Evolutionary conservation across 1,284 basidiomycete species (phyloP).

Genomic region (Moesziomyces sp.): DNA sequence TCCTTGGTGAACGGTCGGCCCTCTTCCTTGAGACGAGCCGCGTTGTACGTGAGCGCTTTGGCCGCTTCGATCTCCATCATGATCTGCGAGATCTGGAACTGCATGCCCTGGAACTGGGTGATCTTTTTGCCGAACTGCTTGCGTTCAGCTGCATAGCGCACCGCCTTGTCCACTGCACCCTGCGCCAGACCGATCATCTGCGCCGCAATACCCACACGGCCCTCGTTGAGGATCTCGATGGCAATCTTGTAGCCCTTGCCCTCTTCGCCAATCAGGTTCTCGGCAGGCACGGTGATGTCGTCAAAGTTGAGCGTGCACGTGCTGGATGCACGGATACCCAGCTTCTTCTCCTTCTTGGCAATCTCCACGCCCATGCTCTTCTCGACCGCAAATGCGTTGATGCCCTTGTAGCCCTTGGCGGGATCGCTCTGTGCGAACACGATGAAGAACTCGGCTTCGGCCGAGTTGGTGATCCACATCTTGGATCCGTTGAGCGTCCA

Average conservation of each 20-base stretch:
- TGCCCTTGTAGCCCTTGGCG: conserved; percentile 97
- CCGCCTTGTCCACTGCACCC: conserved; percentile 91
- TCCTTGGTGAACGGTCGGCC: conserved; percentile 91
- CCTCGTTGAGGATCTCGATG: conserved; percentile 98
- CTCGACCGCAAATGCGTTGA: conserved; percentile 95
- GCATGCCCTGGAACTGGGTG: conserved; percentile 88
- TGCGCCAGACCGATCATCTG: conserved; percentile 87
- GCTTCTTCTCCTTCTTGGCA: conserved; percentile 98
- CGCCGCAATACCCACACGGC: conserved; percentile 95
- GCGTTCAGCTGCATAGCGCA: conserved; percentile 92
- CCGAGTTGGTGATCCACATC: conserved; percentile 99
- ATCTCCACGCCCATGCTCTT: conserved; percentile 97
- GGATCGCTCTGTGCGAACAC: conserved; percentile 96
- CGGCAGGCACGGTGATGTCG: conserved; percentile 88
- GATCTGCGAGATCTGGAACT: conserved; percentile 87
- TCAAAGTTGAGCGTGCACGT: conserved; percentile 97
- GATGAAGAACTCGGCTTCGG: conserved; percentile 87
- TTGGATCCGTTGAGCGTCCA: conserved; percentile 94
- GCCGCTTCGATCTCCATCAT: conserved; percentile 90
- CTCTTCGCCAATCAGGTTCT: conserved; percentile 91
- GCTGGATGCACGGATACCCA: conserved; percentile 95
- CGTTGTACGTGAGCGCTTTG: conserved; percentile 94
- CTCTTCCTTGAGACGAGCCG: conserved; percentile 91
- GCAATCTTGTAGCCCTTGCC: conserved; percentile 95
- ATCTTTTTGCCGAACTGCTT: conserved; percentile 93